Conservation (phyloP, 164 flowering plant genomes). For the Chimonanthus salicifolius region DNA sequence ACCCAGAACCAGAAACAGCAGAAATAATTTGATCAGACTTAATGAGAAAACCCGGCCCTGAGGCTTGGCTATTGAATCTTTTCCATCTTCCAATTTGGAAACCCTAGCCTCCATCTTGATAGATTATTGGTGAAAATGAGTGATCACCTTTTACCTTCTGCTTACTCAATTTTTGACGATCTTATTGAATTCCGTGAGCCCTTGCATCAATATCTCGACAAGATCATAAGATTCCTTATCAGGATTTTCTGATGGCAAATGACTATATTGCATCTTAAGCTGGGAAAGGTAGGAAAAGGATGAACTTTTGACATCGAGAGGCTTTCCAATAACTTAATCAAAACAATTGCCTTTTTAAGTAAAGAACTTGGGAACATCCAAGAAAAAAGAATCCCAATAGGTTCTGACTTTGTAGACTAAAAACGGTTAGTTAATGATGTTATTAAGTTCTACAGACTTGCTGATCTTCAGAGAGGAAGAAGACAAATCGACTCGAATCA, state of each 20-base stretch:
- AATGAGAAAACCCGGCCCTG: constrained; percentile 40
- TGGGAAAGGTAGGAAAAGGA: background rate
- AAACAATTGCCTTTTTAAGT: background rate
- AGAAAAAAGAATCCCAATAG: background rate
- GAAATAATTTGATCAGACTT: constrained; percentile 36
- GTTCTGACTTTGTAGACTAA: background rate
- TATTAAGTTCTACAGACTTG: background rate
- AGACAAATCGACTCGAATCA: background rate
- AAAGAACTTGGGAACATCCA: background rate
- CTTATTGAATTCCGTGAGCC: background rate
- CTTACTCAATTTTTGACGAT: constrained; percentile 5
- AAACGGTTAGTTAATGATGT: background rate
- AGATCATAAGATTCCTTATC: background rate
- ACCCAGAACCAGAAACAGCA: constrained; percentile 45
- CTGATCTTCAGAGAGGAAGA: background rate
- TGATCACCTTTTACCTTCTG: background rate
- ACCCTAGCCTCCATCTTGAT: constrained; percentile 28
- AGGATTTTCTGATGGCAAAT: background rate
- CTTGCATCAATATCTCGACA: background rate
- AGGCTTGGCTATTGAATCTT: constrained; percentile 25
- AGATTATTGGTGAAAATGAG: background rate
- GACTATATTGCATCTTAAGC: constrained; percentile 5
- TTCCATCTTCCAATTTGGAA: constrained; percentile 44
- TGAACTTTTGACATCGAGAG: background rate
- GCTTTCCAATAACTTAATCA: background rate